A percentile compares a stretch with the other conserved stretches of the same genome.
phyloP scores from a whole-genome alignment of 2,329 filamentous ascomycete genomes.

The Diaporthe citriasiana region DNA sequence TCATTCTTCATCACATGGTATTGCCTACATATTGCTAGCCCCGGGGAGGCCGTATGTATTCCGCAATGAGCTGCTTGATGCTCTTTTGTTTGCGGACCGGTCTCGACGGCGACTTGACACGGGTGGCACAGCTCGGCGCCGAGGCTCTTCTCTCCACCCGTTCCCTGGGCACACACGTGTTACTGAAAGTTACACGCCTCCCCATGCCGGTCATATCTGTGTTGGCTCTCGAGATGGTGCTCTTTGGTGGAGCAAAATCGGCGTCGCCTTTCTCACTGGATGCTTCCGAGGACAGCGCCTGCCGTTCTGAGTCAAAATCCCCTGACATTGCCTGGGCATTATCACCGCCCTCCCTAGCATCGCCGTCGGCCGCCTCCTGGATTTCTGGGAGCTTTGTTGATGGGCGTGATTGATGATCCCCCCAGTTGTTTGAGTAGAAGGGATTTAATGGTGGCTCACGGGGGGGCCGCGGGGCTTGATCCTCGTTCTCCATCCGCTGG shows the following conservation, averaged over 20 bases:
- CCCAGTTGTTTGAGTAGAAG: conserved; percentile 40
- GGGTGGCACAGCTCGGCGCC: conserved; percentile 29
- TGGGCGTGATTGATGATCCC: conserved; percentile 2
- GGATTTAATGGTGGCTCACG: conserved; percentile 28
- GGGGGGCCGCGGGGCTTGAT: not conserved
- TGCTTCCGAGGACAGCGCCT: conserved; percentile 12
- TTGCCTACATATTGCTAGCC: not conserved
- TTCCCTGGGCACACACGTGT: conserved; percentile 20
- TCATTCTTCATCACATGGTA: not conserved
- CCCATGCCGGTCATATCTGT: conserved; percentile 14
- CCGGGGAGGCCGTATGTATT: conserved; percentile 36
- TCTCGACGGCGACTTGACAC: conserved; percentile 35
- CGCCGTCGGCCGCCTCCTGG: conserved; percentile 28
- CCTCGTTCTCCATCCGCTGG: conserved; percentile 1
- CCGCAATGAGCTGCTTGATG: conserved; percentile 35
- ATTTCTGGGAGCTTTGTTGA: conserved; percentile 35
- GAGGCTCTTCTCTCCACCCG: conserved; percentile 26
- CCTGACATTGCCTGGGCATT: not conserved
- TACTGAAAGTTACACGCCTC: conserved; percentile 36
- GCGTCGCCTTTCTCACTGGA: not conserved
- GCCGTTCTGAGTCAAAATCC: not conserved
- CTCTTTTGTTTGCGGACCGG: conserved; percentile 38
- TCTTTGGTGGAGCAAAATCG: not conserved
- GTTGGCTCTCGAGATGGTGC: conserved; percentile 16
- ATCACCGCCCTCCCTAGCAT: not conserved